Evolutionary conservation across 1,284 basidiomycete species (phyloP), one percentile per base, ranked within the genome.

Genomic region (Cyathus olla): DNA sequence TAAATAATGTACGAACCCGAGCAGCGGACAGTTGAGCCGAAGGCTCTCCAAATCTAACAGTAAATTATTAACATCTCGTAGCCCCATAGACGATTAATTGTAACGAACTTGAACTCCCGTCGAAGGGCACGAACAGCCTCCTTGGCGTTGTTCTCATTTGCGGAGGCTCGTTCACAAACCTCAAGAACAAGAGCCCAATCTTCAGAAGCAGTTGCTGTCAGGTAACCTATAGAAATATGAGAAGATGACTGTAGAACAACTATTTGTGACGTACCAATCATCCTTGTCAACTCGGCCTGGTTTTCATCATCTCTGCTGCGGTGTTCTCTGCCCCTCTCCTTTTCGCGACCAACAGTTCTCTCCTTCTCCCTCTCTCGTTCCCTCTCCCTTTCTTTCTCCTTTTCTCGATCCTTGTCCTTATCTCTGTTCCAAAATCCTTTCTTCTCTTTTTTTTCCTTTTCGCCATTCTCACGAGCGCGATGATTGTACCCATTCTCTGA

Each of bases 151-250:
- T 76, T 69, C 61, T 94, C 91, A 68, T 68, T 91, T 0, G 84
- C 76, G 1, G 90, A 91, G 0, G 91, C 90, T 51, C 89, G 83
- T 56, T 95, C 92, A 66, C 92, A 93, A 21, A 95, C 88, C 58
- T 94, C 92, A 35, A 94, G 79, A 0, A 94, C 90, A 37, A 94
- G 82, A 0, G 84, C 75, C 92, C 92, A 94, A 70, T 95, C 91
- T 72, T 94, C 92, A 4, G 90, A 90, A 1, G 89, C 84, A 1
- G 90, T 92, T 0, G 91, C 91, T 4, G 91, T 91, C 17, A 93
- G 80, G 68, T 85, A 93, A 0, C 91, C 92, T 94, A 63, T 9
- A 28, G 53, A 22, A 29, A 56, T 26, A 66, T 13, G 31, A 8
- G 31, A 35, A 35, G 13, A 13, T 35, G 6, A 35, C 31, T 8